Base-by-base conservation (phyloP, 305 asterid genomes). In the Galium porrigens region DNA sequence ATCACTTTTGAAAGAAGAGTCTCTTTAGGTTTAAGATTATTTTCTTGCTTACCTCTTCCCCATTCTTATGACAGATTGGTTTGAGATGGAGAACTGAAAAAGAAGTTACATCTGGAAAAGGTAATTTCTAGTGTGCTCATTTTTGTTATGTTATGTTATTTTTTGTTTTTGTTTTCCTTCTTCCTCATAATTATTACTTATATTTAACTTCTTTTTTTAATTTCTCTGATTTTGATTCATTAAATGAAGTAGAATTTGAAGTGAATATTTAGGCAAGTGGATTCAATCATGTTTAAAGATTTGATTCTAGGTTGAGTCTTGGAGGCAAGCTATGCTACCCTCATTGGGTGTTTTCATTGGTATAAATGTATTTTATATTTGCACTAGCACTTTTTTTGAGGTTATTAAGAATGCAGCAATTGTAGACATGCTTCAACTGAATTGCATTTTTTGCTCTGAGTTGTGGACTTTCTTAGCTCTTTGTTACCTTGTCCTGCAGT, bases 41-140 rank as follows among this genome's bases (percentile, higher is more conserved):
- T 27, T 15, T 15, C n/a, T 33, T 65, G 58, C 75, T 79, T n/a
- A 72, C 65, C 68, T 34, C n/a, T 61, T n/a, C 60, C 12, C 5
- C 65, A 58, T 44, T 66, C 58, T 73, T 55, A 20, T 76, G 55
- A 54, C 71, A 89, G 96, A 84, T 91, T 88, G 98, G 98, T 70
- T 87, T 91, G 71, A 85, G 98, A 80, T 91, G 98, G 98, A 88
- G 98, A 81, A 81, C 87, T 7, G 94, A 86, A 72, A 91, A 86
- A 82, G 98, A 91, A 84, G 98, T 91, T 34, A 83, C 81, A 71
- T 80, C 98, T 79, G 98, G 98, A 67, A 91, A 91, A 86, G 98
- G 96, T 89, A 80, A 66, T 12, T 49, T 73, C 72, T 67, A 53
- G 58, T 17, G 29, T 68, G 49, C 49, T 42, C 29, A 44, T 67